Evolutionary conservation across 176 grass and related monocot species (phyloP), one percentile per base, ranked within the genome.

Genomic region (Hyparrhenia diplandra): DNA sequence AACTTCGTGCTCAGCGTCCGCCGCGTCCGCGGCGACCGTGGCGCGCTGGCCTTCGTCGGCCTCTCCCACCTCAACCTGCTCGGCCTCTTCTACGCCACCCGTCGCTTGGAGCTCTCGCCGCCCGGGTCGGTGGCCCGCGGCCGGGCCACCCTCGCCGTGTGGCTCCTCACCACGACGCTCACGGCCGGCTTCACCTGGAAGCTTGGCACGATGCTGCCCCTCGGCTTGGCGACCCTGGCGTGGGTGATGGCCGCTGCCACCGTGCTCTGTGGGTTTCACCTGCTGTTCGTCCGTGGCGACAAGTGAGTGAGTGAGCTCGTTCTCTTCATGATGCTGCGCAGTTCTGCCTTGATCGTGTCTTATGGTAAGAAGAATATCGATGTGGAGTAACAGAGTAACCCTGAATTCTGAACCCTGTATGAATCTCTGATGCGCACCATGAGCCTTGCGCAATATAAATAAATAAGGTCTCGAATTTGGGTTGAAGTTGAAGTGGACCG

Each of bases 141-240:
- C 10, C 18, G 8, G 5, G 32, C 82, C 37, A 93, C 77, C 58
- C 34, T 29, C 5, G 41, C 69, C 21, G 81, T 93, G 0, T 90
- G 91, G 91, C 5, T 39, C 11, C 66, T 93, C 0, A 65, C 77
- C 0, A 64, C 85, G 0, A 29, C 77, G 3, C 75, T 93, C 6
- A 85, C 81, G 0, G 45, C 51, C 2, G 81, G 64, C 60, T 93
- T 93, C 46, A 67, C 77, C 0, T 77, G 84, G 65, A 61, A 74
- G 32, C 40, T 18, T 12, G 13, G 29, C 16, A 71, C 85, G 46
- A 6, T 79, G 39, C 49, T 88, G 65, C 85, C 85, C 54, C 11
- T 8, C 12, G 16, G 39, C 4, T n/a, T 73, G 1, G 67, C 25
- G 1, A 67, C 24, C 30, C 2, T 78, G 0, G 67, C 73, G 0